These are phyloP conservation scores for Avena insularis DNA, from an alignment of 176 grass and related monocot species.

Conservation along the genomic window DNA sequence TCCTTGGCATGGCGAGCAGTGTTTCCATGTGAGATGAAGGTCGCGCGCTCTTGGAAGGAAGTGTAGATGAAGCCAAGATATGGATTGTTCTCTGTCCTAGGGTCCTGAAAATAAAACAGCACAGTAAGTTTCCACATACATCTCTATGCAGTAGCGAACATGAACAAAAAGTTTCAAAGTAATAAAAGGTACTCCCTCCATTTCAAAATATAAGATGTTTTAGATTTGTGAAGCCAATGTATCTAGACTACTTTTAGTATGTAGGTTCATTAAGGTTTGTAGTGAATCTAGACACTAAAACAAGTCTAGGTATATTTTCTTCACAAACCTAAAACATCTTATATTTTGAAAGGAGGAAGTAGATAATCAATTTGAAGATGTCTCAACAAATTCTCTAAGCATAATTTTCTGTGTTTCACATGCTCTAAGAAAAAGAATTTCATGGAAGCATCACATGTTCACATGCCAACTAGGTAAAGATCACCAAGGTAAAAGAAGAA, in stretches of 20 bases:
- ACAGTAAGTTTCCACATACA: neutral
- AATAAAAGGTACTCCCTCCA: neutral
- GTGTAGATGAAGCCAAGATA: conserved; percentile 98
- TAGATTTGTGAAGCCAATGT: too few relatives aligned
- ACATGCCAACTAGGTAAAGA: neutral
- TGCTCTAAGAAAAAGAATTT: neutral
- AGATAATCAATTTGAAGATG: conserved; percentile 7
- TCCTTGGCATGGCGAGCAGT: conserved; percentile 93
- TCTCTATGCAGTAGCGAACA: neutral
- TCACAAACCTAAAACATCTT: too few relatives aligned
- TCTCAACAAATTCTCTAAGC: too few relatives aligned
- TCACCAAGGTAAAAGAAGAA: conserved; percentile 6
- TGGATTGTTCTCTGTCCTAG: conserved; percentile 96
- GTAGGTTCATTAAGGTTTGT: too few relatives aligned
- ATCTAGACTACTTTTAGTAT: too few relatives aligned
- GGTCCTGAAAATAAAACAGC: conserved; percentile 65
- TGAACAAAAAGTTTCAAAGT: neutral
- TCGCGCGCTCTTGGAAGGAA: conserved; percentile 92
- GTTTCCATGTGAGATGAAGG: conserved; percentile 97
- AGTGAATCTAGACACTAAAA: too few relatives aligned
- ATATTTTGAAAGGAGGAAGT: too few relatives aligned
- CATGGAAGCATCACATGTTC: neutral
- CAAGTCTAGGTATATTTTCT: too few relatives aligned
- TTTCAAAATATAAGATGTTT: too few relatives aligned
- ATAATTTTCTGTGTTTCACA: neutral